Percentiles rank a stretch among this genome's conserved stretches.
Evolutionary conservation across 1,284 basidiomycete species (phyloP).

Genomic region (Sanguinoderma infundibulare): DNA sequence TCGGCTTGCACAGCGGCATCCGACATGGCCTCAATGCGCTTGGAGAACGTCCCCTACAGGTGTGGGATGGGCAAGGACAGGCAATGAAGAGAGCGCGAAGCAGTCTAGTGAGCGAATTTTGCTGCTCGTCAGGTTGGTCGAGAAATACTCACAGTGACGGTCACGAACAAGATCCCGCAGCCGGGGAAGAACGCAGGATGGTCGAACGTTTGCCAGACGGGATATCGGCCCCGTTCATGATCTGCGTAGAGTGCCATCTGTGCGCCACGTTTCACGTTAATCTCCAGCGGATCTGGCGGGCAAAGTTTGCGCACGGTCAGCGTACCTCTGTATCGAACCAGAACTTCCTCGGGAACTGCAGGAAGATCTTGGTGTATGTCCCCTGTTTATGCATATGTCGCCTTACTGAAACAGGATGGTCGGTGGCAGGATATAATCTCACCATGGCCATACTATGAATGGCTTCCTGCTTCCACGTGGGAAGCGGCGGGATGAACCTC

Average conservation of each 20-base stretch:
- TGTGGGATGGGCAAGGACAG: not conserved
- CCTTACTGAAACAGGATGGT: no score
- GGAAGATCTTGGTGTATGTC: slow-evolving; percentile 74
- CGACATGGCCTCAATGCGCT: slow-evolving; percentile 58
- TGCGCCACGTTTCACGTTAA: not conserved
- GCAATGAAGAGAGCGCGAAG: not conserved
- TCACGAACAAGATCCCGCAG: slow-evolving; percentile 65
- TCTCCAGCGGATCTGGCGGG: not conserved
- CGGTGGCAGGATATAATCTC: not conserved
- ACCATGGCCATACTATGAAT: slow-evolving; percentile 72
- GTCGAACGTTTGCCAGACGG: slow-evolving; percentile 75
- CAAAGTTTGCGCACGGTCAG: not conserved
- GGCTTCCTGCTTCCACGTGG: slow-evolving; percentile 69
- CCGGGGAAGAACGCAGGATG: slow-evolving; percentile 61
- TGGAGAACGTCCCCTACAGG: slow-evolving; percentile 58
- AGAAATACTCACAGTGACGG: slow-evolving; percentile 55
- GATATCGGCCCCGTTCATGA: slow-evolving; percentile 63
- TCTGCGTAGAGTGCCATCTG: slow-evolving; percentile 72
- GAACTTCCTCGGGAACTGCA: slow-evolving; percentile 67
- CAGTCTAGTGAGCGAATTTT: not conserved
- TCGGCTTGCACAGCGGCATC: slow-evolving; percentile 54
- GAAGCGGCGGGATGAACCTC: slow-evolving; percentile 56
- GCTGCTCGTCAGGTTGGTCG: no score
- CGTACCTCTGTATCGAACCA: slow-evolving; percentile 70
- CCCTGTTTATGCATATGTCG: slow-evolving; percentile 41